Evolutionary conservation across 441 rosid genomes (phyloP).

Genomic region (Gossypium schwendimanii): DNA sequence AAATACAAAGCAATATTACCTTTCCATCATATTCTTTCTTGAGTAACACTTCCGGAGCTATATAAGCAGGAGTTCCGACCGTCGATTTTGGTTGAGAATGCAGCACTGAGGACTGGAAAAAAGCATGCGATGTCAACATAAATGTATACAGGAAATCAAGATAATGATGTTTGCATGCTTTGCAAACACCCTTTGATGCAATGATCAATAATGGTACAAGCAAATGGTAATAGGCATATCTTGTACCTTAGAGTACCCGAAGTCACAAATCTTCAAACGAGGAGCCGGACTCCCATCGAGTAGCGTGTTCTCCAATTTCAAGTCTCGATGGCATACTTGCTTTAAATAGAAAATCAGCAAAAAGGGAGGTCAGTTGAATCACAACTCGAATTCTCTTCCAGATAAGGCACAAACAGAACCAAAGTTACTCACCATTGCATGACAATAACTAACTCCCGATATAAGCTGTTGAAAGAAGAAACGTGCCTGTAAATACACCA

Average conservation of each 20-base stretch:
- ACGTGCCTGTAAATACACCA: constrained; percentile 57
- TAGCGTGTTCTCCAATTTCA: constrained; percentile 86
- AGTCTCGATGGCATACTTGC: constrained; percentile 96
- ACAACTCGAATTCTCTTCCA: background rate
- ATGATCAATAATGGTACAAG: background rate
- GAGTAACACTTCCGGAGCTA: constrained; percentile 92
- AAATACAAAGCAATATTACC: constrained; percentile 36
- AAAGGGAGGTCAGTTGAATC: constrained; percentile 9
- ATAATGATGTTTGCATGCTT: background rate
- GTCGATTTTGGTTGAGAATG: constrained; percentile 99
- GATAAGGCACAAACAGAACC: constrained; percentile 13
- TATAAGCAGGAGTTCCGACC: constrained; percentile 97
- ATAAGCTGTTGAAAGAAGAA: constrained; percentile 98
- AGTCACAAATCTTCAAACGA: constrained; percentile 91
- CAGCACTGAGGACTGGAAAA: constrained; percentile 76
- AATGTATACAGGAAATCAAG: background rate
- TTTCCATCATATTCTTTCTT: constrained; percentile 97
- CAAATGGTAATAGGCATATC: background rate
- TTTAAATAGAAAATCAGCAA: constrained; percentile 21
- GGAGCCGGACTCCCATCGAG: constrained; percentile 95
- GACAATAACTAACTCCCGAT: constrained; percentile 96
- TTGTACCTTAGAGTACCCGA: constrained; percentile 94
- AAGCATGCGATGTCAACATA: constrained; percentile 9
- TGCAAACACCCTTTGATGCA: background rate
- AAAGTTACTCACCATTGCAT: constrained; percentile 61